Evolutionary conservation across 2,329 filamentous ascomycete genomes (phyloP).

Genomic region (Ophiostoma perfectum): DNA sequence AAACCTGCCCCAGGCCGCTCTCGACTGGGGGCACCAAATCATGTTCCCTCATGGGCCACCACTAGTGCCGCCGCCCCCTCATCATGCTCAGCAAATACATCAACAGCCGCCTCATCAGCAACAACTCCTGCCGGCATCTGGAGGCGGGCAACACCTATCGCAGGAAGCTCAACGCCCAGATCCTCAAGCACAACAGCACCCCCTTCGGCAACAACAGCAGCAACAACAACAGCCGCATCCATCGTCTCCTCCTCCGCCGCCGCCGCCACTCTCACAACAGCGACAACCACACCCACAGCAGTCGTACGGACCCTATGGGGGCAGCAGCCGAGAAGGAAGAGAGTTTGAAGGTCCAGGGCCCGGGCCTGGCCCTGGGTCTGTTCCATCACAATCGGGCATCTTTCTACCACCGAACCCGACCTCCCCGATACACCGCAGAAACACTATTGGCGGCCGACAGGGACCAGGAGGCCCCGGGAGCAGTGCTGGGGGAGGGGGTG

Average conservation of each 20-base stretch:
- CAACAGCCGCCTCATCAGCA: slow-evolving; percentile 33
- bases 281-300: slow-evolving; percentile 47
- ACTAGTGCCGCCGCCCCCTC: slow-evolving; percentile 12
- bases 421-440: slow-evolving; percentile 36
- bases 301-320: slow-evolving; percentile 40
- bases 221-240: slow-evolving; percentile 17
- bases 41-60: slow-evolving; percentile 41
- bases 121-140: background rate
- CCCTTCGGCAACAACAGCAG: slow-evolving; percentile 13
- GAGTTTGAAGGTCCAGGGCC: slow-evolving; percentile 3
- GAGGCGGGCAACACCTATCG: background rate
- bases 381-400: slow-evolving; percentile 26
- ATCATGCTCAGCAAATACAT: slow-evolving; percentile 13
- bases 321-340: slow-evolving; percentile 32
- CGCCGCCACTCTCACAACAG: slow-evolving; percentile 9
- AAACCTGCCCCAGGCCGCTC: slow-evolving; percentile 51
- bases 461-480: slow-evolving; percentile 20
- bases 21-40: slow-evolving; percentile 66
- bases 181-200: slow-evolving; percentile 27
- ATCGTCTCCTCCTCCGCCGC: background rate
- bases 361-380: slow-evolving; percentile 28
- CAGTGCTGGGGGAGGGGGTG: background rate
- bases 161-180: background rate
- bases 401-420: slow-evolving; percentile 41
- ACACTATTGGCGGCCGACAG: slow-evolving; percentile 11